Base-by-base conservation (phyloP, 139 green algal genomes). In the Edaphochlamys debaryana region DNA sequence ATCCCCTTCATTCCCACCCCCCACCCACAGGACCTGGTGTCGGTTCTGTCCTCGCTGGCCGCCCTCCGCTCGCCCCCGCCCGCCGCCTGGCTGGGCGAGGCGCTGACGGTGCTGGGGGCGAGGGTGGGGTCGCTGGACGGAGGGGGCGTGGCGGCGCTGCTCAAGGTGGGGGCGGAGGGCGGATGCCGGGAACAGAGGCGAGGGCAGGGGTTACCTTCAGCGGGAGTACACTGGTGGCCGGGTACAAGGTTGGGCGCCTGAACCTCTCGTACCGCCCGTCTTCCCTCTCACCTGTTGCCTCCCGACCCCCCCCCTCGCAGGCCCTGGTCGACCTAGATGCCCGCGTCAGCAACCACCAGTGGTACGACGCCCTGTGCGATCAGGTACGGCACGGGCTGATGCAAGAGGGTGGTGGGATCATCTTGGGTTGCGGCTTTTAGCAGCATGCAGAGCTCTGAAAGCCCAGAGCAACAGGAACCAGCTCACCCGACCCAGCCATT, bases 281-380 rank as follows among this genome's bases (percentile, higher is more conserved):
- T n/a, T n/a, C 54, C 54, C 6, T 63, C 5, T 29, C 54, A 29
- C 13, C 23, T 63, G 15, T 17, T 30, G 19, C 22, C 54, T 29
- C 19, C 19, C 20, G 54, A 22, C 54, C 20, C 22, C 54, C 19
- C 54, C 20, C 45, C 36, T n/a, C n/a, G 8, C 64, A 76, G 78
- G 78, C 78, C 2, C 78, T 84, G 42, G 78, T 84, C 66, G 78
- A 84, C 34, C 45, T 84, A 36, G 78, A 76, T 30, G 78, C 78
- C 8, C 32, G 78, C 1, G 78, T 84, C 25, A 67, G 78, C 67
- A 84, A 84, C 64, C 48, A 66, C 5, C 9, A 84, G 48, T 84
- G 78, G 78, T 76, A 84, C 50, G 50, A 84, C 27, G 78, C 78
- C 11, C 64, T 84, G 34, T 84, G 78, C 67, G 37, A 58, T 66